A percentile compares a stretch with the other conserved stretches of the same genome.
Evolutionary conservation across 225 moss, liverwort and hornwort species (phyloP).

Genomic region (Climacium dendroides): DNA sequence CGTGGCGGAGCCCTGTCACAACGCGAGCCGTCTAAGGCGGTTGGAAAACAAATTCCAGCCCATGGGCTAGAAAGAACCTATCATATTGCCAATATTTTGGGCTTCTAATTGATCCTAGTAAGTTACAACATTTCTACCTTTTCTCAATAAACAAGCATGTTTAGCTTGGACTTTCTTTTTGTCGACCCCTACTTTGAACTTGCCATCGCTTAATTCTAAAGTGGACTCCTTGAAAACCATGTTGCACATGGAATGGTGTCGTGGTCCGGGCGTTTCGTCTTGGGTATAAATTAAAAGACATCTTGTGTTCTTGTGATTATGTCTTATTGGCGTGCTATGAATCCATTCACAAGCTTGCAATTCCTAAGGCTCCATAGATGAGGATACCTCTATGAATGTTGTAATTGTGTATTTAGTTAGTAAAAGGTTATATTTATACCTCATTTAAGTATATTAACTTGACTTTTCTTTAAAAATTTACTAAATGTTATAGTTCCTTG

Average conservation of each 20-base stretch:
- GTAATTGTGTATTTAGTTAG: background rate
- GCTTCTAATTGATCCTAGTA: too few species aligned
- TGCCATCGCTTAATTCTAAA: fast-evolving
- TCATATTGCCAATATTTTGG: too few species aligned
- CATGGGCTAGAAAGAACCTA: too few species aligned
- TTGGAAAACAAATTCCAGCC: too few species aligned
- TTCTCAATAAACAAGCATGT: too few species aligned
- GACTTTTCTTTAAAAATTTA: background rate
- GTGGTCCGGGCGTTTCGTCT: fast-evolving
- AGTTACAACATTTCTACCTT: too few species aligned
- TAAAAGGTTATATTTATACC: background rate
- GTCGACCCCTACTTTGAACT: background rate
- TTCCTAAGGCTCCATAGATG: background rate
- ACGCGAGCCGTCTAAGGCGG: too few species aligned
- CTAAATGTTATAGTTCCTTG: background rate
- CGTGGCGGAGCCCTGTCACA: too few species aligned
- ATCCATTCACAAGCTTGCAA: fast-evolving
- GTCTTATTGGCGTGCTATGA: fast-evolving
- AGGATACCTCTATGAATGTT: background rate
- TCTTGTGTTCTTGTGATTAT: fast-evolving
- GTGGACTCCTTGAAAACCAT: background rate
- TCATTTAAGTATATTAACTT: background rate
- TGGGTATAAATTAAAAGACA: background rate
- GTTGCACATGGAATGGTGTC: fast-evolving
- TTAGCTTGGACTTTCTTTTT: too few species aligned